phyloP scores from a whole-genome alignment of 1,139 yeast genomes.

The Hyphopichia pseudoburtonii region DNA sequence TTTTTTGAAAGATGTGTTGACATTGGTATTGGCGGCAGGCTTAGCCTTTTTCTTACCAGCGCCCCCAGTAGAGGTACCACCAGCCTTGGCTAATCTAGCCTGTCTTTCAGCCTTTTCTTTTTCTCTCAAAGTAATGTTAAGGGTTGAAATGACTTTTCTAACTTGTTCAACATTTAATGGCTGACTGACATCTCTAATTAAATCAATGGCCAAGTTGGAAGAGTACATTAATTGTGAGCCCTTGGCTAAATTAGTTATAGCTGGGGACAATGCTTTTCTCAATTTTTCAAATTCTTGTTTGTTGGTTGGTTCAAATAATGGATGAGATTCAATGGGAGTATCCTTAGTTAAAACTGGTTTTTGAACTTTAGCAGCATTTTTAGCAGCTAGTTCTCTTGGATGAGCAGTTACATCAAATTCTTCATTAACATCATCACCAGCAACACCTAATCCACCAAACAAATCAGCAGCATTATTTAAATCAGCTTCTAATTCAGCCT shows the following conservation, averaged over 20 bases:
- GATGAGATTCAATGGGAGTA: constrained; percentile 70
- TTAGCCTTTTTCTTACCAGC: constrained; percentile 95
- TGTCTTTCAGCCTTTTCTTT: constrained; percentile 89
- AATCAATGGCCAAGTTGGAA: constrained; percentile 76
- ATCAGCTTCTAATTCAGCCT: constrained; percentile 83
- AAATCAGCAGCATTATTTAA: constrained; percentile 90
- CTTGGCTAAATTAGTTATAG: constrained; percentile 62
- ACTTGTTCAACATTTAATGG: constrained; percentile 82
- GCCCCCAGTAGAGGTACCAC: constrained; percentile 88
- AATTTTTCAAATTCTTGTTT: constrained; percentile 82
- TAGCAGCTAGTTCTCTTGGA: constrained; percentile 65
- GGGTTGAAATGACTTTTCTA: constrained; percentile 82
- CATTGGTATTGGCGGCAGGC: constrained; percentile 68
- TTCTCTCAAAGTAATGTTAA: constrained; percentile 77
- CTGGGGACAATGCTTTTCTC: constrained; percentile 73
- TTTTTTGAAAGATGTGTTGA: constrained; percentile 74
- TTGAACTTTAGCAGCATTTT: constrained; percentile 49
- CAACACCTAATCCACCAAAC: constrained; percentile 80
- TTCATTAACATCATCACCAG: constrained; percentile 30
- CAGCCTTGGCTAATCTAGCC: constrained; percentile 74
- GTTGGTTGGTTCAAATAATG: constrained; percentile 75
- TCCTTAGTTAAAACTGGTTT: constrained; percentile 51
- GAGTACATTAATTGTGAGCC: constrained; percentile 68
- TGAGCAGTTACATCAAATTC: constrained; percentile 51
- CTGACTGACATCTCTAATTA: constrained; percentile 77